Evolutionary conservation across 179 eudicot genomes (phyloP), one percentile per base, ranked within the genome.

Genomic region (Drosera spatulata): DNA sequence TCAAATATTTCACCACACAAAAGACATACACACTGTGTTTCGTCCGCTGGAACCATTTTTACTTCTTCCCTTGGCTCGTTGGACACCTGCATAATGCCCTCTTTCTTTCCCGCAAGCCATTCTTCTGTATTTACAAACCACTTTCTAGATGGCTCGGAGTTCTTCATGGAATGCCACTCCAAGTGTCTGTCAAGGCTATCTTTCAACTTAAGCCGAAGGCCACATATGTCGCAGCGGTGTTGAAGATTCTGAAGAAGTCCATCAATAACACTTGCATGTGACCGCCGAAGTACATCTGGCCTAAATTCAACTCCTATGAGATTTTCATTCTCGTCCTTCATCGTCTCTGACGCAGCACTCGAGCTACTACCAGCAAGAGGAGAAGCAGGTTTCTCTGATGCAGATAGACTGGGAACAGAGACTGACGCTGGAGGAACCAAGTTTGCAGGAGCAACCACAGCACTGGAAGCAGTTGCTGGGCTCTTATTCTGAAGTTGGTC

Each of bases 1-100:
- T 89, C 96, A 78, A 93, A 93, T 65, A 84, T 63, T 63, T 93
- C 93, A 50, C 99, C 99, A 69, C 99, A 93, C 66, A 93, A 64
- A 52, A 84, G 72, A 73, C 99, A 93, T 44, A 83, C 85, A 55
- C 87, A 82, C 53, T 86, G 95, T 71, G 69, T 80, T 80, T 93
- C 99, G 76, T 93, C 99, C 41, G 99, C 95, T 55, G 80, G 86
- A 70, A 93, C 88, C 86, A 93, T 73, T 62, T 50, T 72, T 69
- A 58, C 56, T 52, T 63, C 65, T 59, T 78, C 93, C 55, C 60
- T 60, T 50, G 53, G 63, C 22, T 59, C 60, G 59, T 66, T 58
- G 37, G 77, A 51, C 48, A 41, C 82, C 59, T 54, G 69, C 7
- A 41, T 39, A 43, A 56, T 22, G 43, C 53, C 52, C 5, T 40